Evolutionary conservation across 2,329 filamentous ascomycete genomes (phyloP), one percentile per base, ranked within the genome.

Genomic region (Ambrosiella beaveri): DNA sequence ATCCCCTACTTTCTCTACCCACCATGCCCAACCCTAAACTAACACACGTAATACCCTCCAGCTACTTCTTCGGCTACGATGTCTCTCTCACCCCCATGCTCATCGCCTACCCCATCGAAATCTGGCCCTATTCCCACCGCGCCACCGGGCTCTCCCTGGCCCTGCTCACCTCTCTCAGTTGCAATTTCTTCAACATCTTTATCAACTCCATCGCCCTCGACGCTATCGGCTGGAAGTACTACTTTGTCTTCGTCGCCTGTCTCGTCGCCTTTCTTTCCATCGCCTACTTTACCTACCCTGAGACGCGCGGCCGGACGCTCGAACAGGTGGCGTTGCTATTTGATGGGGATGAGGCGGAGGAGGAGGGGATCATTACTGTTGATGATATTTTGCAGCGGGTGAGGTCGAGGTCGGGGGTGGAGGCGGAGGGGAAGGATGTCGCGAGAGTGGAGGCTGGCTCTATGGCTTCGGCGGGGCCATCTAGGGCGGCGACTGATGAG

Each of bases 231-330:
- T 74, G 72, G 72, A 68, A 67, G 38, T 74, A 73, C 60, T 67
- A 73, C 40, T 69, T 71, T 36, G 71, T 71, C 8, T 74, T 73
- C 61, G 71, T 70, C 62, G 70, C 68, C 36, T 74, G 71, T 66
- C 66, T 74, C 8, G 65, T 66, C 1, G 70, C 73, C 40, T 71
- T 74, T 63, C 66, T 73, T 45, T 57, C 52, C 35, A 63, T 70
- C 80, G 84, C 93, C 55, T 93, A 83, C 70, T 86, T 89, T 69
- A 76, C 90, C 62, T 94, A 91, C 67, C 87, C 88, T 8, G 88
- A 94, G 71, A 94, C 88, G 0, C 85, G 84, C 61, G 88, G 62
- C 8, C 60, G 62, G 13, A 63, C 63, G 4, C 60, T 64, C 2
- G 63, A 64, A 55, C 62, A 62, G 39, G 60, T 64, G 49, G 62